Conservation (phyloP, 345 rosid genomes). For the Ceriops zippeliana region DNA sequence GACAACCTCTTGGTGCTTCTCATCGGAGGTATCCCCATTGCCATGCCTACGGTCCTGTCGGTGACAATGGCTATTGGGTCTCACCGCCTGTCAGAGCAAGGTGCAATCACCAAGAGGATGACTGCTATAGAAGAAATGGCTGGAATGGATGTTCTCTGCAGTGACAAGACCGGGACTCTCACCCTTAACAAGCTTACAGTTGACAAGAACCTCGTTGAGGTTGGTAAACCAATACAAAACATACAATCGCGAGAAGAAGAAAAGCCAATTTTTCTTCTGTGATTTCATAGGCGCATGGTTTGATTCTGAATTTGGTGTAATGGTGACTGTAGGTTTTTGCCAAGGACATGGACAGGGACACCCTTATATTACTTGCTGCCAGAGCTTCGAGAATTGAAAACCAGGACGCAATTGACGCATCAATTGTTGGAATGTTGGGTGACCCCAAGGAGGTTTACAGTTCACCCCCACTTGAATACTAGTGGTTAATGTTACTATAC, state of each 20-base stretch:
- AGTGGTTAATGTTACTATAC: neutral
- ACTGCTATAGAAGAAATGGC: slow-evolving; percentile 99
- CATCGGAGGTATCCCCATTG: slow-evolving; percentile 96
- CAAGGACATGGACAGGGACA: slow-evolving; percentile 42
- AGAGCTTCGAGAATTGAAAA: slow-evolving; percentile 91
- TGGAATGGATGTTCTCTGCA: slow-evolving; percentile 96
- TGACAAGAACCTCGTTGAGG: slow-evolving; percentile 79
- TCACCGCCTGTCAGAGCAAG: slow-evolving; percentile 82
- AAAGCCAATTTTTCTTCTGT: neutral
- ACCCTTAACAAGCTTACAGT: slow-evolving; percentile 96
- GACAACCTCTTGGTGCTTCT: slow-evolving; percentile 95
- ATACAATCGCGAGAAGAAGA: neutral
- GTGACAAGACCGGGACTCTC: slow-evolving; percentile 93
- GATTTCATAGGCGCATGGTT: neutral
- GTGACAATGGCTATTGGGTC: slow-evolving; percentile 99
- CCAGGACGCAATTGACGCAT: slow-evolving; percentile 96
- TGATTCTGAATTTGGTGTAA: slow-evolving; percentile 1
- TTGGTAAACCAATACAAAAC: slow-evolving; percentile 13
- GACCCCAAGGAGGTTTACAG: slow-evolving; percentile 67
- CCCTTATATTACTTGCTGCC: slow-evolving; percentile 60
- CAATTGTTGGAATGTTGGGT: slow-evolving; percentile 77
- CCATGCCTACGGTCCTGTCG: slow-evolving; percentile 94
- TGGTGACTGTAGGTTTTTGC: slow-evolving; percentile 47
- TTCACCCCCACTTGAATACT: neutral
- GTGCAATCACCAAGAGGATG: slow-evolving; percentile 97